Conservation (phyloP, 345 rosid genomes). For the Eucalyptus cloeziana region DNA sequence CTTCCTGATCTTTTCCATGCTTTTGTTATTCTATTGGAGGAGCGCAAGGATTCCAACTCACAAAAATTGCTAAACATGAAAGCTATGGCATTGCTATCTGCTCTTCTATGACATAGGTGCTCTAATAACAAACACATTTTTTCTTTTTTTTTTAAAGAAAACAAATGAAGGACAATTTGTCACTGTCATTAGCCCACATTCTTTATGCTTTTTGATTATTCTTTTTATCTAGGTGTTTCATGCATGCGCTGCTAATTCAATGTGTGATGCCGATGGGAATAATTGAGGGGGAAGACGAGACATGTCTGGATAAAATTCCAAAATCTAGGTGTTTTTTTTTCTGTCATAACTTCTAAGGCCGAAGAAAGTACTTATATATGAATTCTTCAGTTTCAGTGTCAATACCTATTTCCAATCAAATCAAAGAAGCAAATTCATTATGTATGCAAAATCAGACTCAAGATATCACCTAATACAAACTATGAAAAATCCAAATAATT, state of each 20-base stretch:
- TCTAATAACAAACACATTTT: neutral
- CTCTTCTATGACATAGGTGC: neutral
- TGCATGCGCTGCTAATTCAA: neutral
- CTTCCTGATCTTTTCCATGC: neutral
- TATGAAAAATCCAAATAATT: neutral
- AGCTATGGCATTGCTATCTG: neutral
- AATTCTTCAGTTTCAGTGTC: neutral
- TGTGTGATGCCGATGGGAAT: too few species aligned
- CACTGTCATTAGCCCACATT: neutral
- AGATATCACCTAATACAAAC: neutral
- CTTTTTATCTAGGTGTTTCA: neutral
- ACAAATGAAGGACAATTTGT: neutral
- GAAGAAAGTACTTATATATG: neutral
- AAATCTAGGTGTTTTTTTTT: too few species aligned
- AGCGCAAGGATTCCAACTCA: neutral
- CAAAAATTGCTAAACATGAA: too few species aligned
- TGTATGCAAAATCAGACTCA: fast-evolving
- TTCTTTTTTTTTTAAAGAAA: too few species aligned
- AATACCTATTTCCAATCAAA: neutral
- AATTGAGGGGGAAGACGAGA: neutral
- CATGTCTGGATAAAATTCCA: neutral
- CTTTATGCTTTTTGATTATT: neutral
- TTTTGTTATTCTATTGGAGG: neutral
- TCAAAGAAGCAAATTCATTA: neutral
- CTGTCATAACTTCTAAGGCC: neutral